A percentile compares a stretch with the other conserved stretches of the same genome.
These are phyloP conservation scores for Penicillium sp. DNA, from an alignment of 2,329 filamentous ascomycete species.

Conservation along the genomic window DNA sequence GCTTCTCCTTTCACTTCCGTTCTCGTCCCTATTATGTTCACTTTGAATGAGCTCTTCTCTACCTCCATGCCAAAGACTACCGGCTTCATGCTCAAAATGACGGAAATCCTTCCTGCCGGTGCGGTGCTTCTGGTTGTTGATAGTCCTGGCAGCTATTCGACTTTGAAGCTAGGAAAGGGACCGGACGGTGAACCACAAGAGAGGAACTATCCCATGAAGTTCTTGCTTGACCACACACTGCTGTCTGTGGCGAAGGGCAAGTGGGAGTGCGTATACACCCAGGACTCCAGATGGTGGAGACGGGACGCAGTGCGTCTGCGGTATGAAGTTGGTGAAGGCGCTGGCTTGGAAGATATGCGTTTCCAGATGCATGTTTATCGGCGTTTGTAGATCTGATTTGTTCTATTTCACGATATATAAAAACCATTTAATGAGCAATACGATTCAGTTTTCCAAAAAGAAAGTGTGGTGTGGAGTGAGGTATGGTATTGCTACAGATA, in stretches of 20 bases:
- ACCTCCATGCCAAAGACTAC: slow-evolving; percentile 73
- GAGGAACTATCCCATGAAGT: slow-evolving; percentile 86
- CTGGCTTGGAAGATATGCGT: slow-evolving; percentile 88
- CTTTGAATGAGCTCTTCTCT: slow-evolving; percentile 91
- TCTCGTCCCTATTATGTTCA: slow-evolving; percentile 85
- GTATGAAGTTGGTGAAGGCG: slow-evolving; percentile 86
- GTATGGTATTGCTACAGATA: slow-evolving; percentile 31
- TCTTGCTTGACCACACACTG: slow-evolving; percentile 82
- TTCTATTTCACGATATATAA: slow-evolving; percentile 3
- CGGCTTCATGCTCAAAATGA: slow-evolving; percentile 69
- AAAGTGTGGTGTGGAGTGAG: slow-evolving; percentile 21
- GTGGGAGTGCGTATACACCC: slow-evolving; percentile 74
- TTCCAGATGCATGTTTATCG: slow-evolving; percentile 87
- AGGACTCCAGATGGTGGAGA: slow-evolving; percentile 85
- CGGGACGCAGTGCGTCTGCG: slow-evolving; percentile 60
- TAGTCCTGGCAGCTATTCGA: slow-evolving; percentile 90
- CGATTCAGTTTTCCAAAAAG: slow-evolving; percentile 5
- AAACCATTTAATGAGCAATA: slow-evolving; percentile 9
- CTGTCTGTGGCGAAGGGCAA: slow-evolving; percentile 49
- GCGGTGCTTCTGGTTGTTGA: slow-evolving; percentile 82
- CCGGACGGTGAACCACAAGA: slow-evolving; percentile 43
- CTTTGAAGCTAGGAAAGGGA: slow-evolving; percentile 65
- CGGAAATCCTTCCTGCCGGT: slow-evolving; percentile 56
- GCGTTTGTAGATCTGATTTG: slow-evolving; percentile 28
- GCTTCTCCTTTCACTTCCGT: slow-evolving; percentile 31